A percentile compares a stretch with the other conserved stretches of the same genome.
phyloP scores from a whole-genome alignment of 345 rosid genomes.

The Fremontodendron californicum region DNA sequence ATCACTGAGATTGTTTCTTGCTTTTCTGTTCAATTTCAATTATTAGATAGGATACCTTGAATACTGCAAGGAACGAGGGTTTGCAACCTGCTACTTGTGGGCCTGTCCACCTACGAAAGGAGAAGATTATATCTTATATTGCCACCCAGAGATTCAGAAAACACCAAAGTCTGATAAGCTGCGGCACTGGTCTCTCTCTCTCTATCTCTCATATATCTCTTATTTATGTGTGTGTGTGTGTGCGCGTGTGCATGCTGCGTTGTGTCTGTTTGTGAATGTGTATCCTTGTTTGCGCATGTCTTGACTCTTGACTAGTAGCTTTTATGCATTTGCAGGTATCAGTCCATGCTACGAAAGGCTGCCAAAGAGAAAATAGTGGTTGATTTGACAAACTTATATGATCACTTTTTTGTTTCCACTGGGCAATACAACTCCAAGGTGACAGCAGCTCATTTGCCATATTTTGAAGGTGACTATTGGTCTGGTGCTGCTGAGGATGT shows the following conservation, averaged over 20 bases:
- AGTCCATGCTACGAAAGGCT: conserved; percentile 40
- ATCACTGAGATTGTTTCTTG: conserved; percentile 4
- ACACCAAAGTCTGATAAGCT: conserved; percentile 84
- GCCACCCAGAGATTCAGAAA: conserved; percentile 89
- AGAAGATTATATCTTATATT: conserved; percentile 81
- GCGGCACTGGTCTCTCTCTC: conserved; percentile 37
- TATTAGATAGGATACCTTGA: conserved; percentile 88
- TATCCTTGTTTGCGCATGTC: not conserved
- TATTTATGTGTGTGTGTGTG: not conserved
- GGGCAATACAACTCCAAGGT: conserved; percentile 28
- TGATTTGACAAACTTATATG: conserved; percentile 38
- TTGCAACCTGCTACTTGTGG: conserved; percentile 85
- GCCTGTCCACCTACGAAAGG: conserved; percentile 89
- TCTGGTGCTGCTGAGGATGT: conserved; percentile 34
- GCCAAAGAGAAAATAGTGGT: conserved; percentile 26
- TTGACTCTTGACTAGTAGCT: conserved; percentile 16
- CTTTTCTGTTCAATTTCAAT: not conserved
- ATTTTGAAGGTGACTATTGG: conserved; percentile 62
- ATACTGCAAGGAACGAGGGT: conserved; percentile 82
- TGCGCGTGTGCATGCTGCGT: not conserved
- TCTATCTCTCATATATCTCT: not conserved
- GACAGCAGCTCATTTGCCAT: conserved; percentile 50
- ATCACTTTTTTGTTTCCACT: conserved; percentile 37
- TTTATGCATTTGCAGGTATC: conserved; percentile 36
- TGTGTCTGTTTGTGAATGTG: not conserved